phyloP scores from a whole-genome alignment of 768 basidiomycete species.

The Leccinum sublutescens region DNA sequence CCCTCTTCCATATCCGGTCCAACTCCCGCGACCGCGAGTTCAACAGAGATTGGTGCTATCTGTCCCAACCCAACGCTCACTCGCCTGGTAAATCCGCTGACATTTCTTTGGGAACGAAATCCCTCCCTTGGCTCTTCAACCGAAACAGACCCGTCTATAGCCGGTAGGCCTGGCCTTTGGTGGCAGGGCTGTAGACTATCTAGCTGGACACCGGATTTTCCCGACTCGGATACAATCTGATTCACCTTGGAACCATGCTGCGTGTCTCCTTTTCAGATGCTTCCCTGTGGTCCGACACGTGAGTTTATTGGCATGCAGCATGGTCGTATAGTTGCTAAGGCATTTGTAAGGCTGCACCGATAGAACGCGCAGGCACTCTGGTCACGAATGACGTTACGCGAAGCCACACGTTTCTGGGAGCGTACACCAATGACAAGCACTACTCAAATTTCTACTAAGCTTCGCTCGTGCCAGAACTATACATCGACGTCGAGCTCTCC shows the following conservation, averaged over 20 bases:
- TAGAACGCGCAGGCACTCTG: neutral
- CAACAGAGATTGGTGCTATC: conserved; percentile 6
- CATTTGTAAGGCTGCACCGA: neutral
- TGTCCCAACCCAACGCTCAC: conserved; percentile 26
- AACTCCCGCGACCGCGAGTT: neutral
- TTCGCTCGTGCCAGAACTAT: neutral
- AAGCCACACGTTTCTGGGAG: neutral
- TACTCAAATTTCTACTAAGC: too few species aligned
- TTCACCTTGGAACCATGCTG: neutral
- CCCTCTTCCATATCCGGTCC: conserved; percentile 20
- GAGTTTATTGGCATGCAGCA: neutral
- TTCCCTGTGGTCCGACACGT: neutral
- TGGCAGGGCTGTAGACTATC: conserved; percentile 21
- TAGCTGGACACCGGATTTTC: conserved; percentile 20
- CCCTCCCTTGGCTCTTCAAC: neutral
- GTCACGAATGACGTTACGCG: neutral
- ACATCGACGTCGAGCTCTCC: neutral
- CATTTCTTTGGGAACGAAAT: conserved; percentile 26
- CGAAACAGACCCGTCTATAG: neutral
- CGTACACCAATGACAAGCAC: too few species aligned
- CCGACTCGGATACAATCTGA: conserved; percentile 1
- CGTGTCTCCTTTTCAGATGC: neutral
- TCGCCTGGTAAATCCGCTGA: conserved; percentile 19
- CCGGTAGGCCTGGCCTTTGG: conserved; percentile 46
- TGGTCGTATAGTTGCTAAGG: neutral